Evolutionary conservation across 2,329 filamentous ascomycete genomes (phyloP).

Genomic region (Penicillium vulpinum): DNA sequence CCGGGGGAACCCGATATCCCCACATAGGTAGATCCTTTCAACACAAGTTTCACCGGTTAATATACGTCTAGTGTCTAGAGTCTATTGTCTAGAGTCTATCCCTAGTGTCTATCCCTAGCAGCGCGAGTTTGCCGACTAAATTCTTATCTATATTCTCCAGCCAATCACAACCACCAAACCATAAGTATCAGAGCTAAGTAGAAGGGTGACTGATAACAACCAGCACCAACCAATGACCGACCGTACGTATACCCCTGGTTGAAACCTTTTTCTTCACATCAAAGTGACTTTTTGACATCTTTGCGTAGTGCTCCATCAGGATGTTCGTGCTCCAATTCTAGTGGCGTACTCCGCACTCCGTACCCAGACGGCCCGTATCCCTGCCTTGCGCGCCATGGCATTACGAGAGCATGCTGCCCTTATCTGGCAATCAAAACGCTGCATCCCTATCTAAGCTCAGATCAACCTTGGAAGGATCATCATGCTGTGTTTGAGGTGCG

Average conservation of each 20-base stretch:
- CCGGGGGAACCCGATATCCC: constrained; percentile 1
- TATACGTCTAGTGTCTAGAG: not conserved
- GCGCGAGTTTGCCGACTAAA: not conserved
- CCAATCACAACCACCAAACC: constrained; percentile 8
- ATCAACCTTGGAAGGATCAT: not conserved
- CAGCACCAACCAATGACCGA: constrained; percentile 1
- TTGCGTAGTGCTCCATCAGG: not conserved
- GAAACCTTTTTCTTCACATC: not conserved
- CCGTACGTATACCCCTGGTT: not conserved
- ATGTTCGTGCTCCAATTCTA: not conserved
- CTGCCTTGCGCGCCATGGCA: constrained; percentile 1
- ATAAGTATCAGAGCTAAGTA: not conserved
- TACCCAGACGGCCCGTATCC: not conserved
- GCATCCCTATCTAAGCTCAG: constrained; percentile 24
- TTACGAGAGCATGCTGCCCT: constrained; percentile 20
- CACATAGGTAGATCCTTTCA: not conserved
- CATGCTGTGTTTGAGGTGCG: constrained; percentile 9
- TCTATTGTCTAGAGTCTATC: no score
- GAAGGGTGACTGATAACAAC: constrained; percentile 3
- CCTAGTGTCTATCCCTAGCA: no score
- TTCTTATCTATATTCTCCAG: constrained; percentile 3
- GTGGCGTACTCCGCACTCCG: no score
- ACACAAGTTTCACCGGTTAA: not conserved
- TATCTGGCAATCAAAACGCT: constrained; percentile 16
- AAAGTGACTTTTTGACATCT: not conserved